Conservation (phyloP, 23 red algal species). For the Chondrus crispus region DNA sequence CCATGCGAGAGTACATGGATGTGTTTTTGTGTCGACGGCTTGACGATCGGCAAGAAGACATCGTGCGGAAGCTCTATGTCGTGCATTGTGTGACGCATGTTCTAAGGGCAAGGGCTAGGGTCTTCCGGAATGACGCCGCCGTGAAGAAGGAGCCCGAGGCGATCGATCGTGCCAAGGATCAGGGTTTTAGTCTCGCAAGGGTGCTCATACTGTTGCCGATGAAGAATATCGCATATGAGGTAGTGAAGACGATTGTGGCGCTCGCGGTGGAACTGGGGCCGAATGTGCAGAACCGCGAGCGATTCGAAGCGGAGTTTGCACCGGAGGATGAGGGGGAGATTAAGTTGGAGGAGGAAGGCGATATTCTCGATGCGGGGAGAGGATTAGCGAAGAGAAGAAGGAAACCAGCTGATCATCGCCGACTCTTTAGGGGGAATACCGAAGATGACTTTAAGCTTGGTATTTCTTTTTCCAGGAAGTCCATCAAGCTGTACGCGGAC, state of each 20-base stretch:
- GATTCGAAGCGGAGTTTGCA: conserved; percentile 83
- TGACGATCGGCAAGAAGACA: neutral
- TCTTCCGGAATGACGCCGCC: conserved; percentile 8
- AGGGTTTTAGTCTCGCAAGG: conserved; percentile 65
- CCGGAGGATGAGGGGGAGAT: conserved; percentile 9
- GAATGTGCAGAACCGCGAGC: conserved; percentile 26
- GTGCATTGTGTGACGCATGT: conserved; percentile 50
- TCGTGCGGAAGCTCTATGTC: conserved; percentile 18
- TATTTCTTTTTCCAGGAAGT: conserved; percentile 49
- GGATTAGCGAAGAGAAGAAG: neutral
- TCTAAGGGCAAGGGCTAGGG: conserved; percentile 5
- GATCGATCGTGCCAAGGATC: conserved; percentile 47
- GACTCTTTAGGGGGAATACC: conserved; percentile 80
- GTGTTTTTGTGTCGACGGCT: conserved; percentile 1
- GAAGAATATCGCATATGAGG: conserved; percentile 80
- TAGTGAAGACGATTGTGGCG: conserved; percentile 38
- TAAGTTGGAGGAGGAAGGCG: neutral
- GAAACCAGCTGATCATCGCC: conserved; percentile 53
- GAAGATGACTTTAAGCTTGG: conserved; percentile 96
- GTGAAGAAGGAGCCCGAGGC: neutral
- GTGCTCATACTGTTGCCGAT: conserved; percentile 75
- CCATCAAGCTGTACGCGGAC: conserved; percentile 75
- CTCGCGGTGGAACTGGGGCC: conserved; percentile 5
- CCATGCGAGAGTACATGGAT: conserved; percentile 47
- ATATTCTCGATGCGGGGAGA: no score